A percentile compares a stretch with the other conserved stretches of the same genome.
These are phyloP conservation scores for Phoma sp. DNA, from an alignment of 2,329 filamentous ascomycete genomes.

Conservation along the genomic window DNA sequence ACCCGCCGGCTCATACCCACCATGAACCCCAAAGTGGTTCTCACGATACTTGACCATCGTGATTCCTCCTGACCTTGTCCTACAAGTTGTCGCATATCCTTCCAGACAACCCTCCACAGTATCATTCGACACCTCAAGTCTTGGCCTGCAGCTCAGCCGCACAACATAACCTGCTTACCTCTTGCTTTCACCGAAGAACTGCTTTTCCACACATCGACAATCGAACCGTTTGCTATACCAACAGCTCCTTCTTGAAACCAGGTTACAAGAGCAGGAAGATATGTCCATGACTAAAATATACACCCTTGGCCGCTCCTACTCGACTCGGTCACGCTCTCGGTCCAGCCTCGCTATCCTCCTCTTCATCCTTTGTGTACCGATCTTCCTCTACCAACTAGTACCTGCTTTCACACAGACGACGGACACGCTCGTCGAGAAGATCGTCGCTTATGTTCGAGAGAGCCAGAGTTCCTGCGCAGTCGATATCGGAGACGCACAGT, in stretches of 20 bases:
- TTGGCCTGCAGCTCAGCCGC: conserved; percentile 13
- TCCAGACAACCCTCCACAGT: not conserved
- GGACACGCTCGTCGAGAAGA: conserved; percentile 7
- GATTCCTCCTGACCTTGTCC: not conserved
- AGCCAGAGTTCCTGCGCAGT: conserved; percentile 29
- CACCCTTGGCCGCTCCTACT: not conserved
- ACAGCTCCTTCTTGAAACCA: not conserved
- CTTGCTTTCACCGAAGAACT: not conserved
- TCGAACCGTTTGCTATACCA: not conserved
- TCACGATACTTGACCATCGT: conserved; percentile 3
- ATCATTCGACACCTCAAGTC: not conserved
- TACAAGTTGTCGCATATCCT: not conserved
- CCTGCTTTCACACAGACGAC: conserved; percentile 20
- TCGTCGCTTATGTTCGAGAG: conserved; percentile 7
- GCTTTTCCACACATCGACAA: not conserved
- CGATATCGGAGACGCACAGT: conserved; percentile 31
- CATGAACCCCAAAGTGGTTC: conserved; percentile 4
- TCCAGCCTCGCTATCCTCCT: conserved; percentile 20
- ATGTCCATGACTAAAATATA: conserved; percentile 4
- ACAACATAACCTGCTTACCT: conserved; percentile 17
- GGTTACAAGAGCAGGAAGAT: not conserved
- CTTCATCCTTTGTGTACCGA: conserved; percentile 25
- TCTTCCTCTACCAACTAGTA: conserved; percentile 30
- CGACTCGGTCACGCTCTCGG: conserved; percentile 1
- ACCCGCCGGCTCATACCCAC: conserved; percentile 11